Evolutionary conservation across 1,284 basidiomycete species (phyloP).

Genomic region (Cerioporus squamosus): DNA sequence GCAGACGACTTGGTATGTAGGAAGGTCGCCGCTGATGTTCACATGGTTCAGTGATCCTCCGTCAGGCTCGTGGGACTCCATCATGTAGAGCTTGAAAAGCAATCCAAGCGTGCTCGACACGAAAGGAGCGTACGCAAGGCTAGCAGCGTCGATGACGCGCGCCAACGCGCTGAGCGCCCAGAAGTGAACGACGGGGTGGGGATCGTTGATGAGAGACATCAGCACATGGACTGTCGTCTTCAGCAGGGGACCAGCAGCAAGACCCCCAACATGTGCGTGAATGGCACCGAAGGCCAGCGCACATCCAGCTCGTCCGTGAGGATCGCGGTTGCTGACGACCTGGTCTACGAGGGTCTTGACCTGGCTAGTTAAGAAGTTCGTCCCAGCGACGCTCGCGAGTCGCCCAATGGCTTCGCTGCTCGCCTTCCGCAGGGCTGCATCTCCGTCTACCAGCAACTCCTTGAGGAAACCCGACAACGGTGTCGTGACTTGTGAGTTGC

Average conservation of each 20-base stretch:
- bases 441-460: conserved; percentile 84
- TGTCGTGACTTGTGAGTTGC: conserved; percentile 69
- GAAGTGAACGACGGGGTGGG: conserved; percentile 96
- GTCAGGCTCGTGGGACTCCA: conserved; percentile 93
- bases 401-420: conserved; percentile 94
- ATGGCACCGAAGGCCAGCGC: conserved; percentile 94
- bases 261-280: conserved; percentile 90
- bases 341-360: conserved; percentile 94
- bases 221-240: conserved; percentile 97
- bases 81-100: conserved; percentile 88
- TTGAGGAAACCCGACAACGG: conserved; percentile 80
- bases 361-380: conserved; percentile 84
- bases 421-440: conserved; percentile 75
- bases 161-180: conserved; percentile 89
- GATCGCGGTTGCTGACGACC: conserved; percentile 96
- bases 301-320: conserved; percentile 92
- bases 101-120: conserved; percentile 90
- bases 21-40: conserved; percentile 90
- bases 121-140: conserved; percentile 89
- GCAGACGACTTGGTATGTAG: conserved; percentile 91
- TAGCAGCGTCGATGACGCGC: conserved; percentile 90
- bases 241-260: conserved; percentile 91
- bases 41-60: conserved; percentile 86
- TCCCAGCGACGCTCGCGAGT: conserved; percentile 84
- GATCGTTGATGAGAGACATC: conserved; percentile 95